A percentile compares a stretch with the other conserved stretches of the same genome.
phyloP scores from a whole-genome alignment of 1,284 basidiomycete species.

The Exsudoporus floridanus region DNA sequence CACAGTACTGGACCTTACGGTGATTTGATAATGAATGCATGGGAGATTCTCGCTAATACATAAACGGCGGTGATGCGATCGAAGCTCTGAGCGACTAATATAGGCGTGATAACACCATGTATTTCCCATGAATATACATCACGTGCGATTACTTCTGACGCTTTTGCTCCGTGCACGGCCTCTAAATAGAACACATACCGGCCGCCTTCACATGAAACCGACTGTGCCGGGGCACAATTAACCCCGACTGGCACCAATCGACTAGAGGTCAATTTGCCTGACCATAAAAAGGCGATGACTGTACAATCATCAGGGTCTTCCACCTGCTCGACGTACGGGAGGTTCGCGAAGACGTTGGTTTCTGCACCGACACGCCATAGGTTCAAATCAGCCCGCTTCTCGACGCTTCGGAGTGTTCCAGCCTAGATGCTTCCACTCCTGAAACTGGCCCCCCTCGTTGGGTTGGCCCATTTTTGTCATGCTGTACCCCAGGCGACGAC shows the following conservation, averaged over 20 bases:
- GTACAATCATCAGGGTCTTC: background rate
- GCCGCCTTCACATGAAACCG: too few species aligned
- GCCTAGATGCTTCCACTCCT: constrained; percentile 9
- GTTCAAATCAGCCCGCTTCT: background rate
- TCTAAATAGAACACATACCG: too few species aligned
- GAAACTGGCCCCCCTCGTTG: constrained; percentile 14
- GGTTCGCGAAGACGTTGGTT: background rate
- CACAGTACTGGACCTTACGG: background rate
- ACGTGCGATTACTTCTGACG: too few species aligned
- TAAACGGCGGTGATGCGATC: too few species aligned
- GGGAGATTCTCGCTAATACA: background rate
- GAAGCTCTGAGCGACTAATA: too few species aligned
- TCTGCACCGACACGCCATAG: background rate
- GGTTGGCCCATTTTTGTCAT: constrained; percentile 13
- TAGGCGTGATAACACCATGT: too few species aligned
- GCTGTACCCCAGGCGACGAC: constrained; percentile 15
- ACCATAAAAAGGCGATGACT: background rate
- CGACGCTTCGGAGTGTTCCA: background rate
- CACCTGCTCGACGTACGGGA: background rate
- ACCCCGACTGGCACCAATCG: too few species aligned
- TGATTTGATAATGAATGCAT: background rate
- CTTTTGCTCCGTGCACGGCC: too few species aligned
- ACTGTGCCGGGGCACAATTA: too few species aligned
- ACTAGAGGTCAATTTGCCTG: too few species aligned
- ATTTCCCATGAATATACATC: too few species aligned